Evolutionary conservation across 2,329 filamentous ascomycete genomes (phyloP), one percentile per base, ranked within the genome.

Genomic region (Talaromyces marneffei): DNA sequence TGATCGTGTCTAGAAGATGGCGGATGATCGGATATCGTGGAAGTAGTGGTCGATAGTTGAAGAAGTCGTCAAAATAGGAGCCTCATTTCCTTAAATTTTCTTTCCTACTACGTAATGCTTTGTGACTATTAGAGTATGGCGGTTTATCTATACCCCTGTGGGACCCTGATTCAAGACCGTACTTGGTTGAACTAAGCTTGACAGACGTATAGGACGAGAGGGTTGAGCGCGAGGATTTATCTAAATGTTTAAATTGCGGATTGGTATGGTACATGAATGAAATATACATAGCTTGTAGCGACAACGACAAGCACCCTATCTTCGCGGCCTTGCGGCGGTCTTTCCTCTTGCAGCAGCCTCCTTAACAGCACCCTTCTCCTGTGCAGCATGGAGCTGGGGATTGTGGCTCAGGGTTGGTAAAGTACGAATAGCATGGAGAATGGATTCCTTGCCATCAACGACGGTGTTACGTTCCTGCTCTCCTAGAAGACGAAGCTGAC

Each of bases 401-500:
- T 65, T 65, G 18, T 72, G 69, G 65, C 72, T 75, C 50, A 76
- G 62, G 10, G 67, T 63, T 8, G 75, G 74, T 40, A 76, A 64
- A 18, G 59, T 60, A 62, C 66, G 66, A 23, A 71, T 65, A 3
- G 75, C 75, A 23, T 73, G 60, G 4, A 69, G 67, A 50, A 78
- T 63, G 46, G 81, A 72, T 9, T 76, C 64, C 63, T 75, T 75
- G 40, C 75, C 74, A 54, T 82, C 79, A 60, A 82, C 78, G n/a
- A 92, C 74, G 53, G 90, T 65, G 62, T 72, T 71, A 18, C 86
- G 85, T 16, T 80, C 75, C 57, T 85, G 75, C 66, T 93, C 89
- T 29, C 80, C 74, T 62, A 81, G 67, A 56, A 81, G 72, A 23
- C 79, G 71, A 70, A 81, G 72, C 63, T 80, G 72, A 57, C 91